phyloP scores from a whole-genome alignment of 1,139 yeast genomes.

The Taiozyma sp. region DNA sequence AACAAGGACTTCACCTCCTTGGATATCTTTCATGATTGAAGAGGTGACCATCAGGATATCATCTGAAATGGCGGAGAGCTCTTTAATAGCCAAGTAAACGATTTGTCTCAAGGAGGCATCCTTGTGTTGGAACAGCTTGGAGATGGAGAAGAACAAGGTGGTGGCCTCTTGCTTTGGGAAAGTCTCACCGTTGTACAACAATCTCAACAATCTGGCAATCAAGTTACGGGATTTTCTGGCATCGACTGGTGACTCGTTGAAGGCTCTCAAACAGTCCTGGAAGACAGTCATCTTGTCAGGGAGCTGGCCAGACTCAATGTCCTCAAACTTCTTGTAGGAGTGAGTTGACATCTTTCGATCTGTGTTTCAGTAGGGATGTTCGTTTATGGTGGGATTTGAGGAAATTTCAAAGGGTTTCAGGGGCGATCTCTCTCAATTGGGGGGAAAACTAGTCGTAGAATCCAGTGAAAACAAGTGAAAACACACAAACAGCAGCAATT shows the following conservation, averaged over 20 bases:
- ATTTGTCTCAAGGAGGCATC: conserved; percentile 89
- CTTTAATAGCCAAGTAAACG: conserved; percentile 92
- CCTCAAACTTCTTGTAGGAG: conserved; percentile 82
- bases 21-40: conserved; percentile 96
- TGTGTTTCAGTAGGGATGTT: neutral
- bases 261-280: conserved; percentile 91
- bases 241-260: conserved; percentile 88
- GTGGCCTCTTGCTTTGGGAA: conserved; percentile 92
- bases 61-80: conserved; percentile 76
- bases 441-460: neutral
- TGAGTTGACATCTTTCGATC: conserved; percentile 59
- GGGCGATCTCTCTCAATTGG: neutral
- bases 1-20: conserved; percentile 78
- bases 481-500: neutral
- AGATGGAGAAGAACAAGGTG: conserved; percentile 85
- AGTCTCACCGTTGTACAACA: conserved; percentile 78
- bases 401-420: neutral
- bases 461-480: neutral
- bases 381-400: neutral
- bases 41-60: conserved; percentile 97
- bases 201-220: conserved; percentile 66
- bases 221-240: conserved; percentile 81
- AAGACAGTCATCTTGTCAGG: conserved; percentile 97
- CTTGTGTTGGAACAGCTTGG: conserved; percentile 91
- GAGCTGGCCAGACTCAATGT: conserved; percentile 54